phyloP scores from a whole-genome alignment of 2,329 filamentous ascomycete genomes.

The Curvularia sp. region DNA sequence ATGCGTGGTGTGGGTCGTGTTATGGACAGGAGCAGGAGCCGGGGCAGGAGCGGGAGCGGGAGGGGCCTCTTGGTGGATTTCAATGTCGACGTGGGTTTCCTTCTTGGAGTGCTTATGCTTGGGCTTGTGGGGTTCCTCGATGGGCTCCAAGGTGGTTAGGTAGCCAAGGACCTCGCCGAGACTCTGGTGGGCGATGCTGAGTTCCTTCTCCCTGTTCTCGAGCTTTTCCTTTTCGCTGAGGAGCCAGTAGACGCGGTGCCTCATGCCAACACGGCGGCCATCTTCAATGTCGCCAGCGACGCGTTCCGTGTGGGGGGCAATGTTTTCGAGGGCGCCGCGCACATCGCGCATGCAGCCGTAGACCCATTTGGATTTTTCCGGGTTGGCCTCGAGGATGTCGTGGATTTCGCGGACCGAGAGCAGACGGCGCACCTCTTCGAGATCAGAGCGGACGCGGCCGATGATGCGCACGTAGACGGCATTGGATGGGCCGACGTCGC shows the following conservation, averaged over 20 bases:
- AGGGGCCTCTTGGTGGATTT: slow-evolving; percentile 34
- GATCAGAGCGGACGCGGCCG: slow-evolving; percentile 46
- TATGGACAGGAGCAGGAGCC: slow-evolving; percentile 1
- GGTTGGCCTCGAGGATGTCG: slow-evolving; percentile 47
- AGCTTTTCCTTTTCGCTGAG: slow-evolving; percentile 52
- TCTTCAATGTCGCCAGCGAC: slow-evolving; percentile 45
- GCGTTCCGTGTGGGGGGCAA: slow-evolving; percentile 47
- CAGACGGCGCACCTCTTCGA: slow-evolving; percentile 49
- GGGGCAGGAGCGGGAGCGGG: slow-evolving; percentile 9
- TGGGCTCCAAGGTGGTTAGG: slow-evolving; percentile 45
- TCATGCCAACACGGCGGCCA: slow-evolving; percentile 46
- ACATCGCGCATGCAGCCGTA: slow-evolving; percentile 47
- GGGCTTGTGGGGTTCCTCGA: slow-evolving; percentile 31
- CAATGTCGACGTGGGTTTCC: slow-evolving; percentile 43
- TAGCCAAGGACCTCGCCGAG: slow-evolving; percentile 47
- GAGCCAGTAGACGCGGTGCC: slow-evolving; percentile 49
- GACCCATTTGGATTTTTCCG: slow-evolving; percentile 49
- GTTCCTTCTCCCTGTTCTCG: slow-evolving; percentile 48
- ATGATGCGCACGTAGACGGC: slow-evolving; percentile 51
- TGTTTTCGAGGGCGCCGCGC: slow-evolving; percentile 48
- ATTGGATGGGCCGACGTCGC: slow-evolving; percentile 48
- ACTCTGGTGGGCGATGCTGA: slow-evolving; percentile 43
- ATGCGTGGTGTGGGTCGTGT: slow-evolving; percentile 31
- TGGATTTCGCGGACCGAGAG: slow-evolving; percentile 48
- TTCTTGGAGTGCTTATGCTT: slow-evolving; percentile 25